Evolutionary conservation across 495 filamentous ascomycete genomes (phyloP), one percentile per base, ranked within the genome.

Genomic region (Penicillium tannophilum): DNA sequence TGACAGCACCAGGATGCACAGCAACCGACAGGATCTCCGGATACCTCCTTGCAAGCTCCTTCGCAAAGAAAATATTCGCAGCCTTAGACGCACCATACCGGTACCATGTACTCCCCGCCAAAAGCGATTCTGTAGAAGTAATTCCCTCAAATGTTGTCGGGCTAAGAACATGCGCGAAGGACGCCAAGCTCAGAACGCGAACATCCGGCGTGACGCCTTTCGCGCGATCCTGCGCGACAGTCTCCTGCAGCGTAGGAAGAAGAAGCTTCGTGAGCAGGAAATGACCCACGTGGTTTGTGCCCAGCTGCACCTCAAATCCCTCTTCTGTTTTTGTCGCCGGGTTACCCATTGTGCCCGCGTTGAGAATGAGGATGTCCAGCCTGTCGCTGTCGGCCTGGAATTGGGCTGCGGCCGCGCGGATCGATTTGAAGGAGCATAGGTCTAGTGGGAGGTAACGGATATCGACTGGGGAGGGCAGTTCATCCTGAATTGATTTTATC

Each of bases 301-400:
- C 92, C 48, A 90, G 82, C 35, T 84, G 73, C 0, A 85, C 81
- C 20, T 93, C 79, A 78, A 94, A 95, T 6, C 90, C 89, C 66
- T 95, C 91, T 44, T 92, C 92, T 12, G 87, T 93, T 5, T 69
- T 63, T 0, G 57, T 64, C 14, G 68, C 72, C 3, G 81, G 76
- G 11, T 79, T 61, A 0, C 76, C 84, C 83, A 90, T 86, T 50
- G 89, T 81, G n/a, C 87, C 88, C 14, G 89, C 67, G 62, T 70
- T 70, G 23, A 70, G 63, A 39, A 70, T 68, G n/a, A 93, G 72
- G 28, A 86, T 67, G 57, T 92, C 85, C n/a, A 90, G 66, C 1
- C 81, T 79, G 20, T 74, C 66, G 31, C 75, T 73, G 10, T 80
- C 67, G 7, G 73, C 45, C 10, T 69, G 72, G 72, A 87, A 84